Evolutionary conservation across 208 protist genomes (phyloP), one percentile per base, ranked within the genome.

Genomic region (Wallacemonas sp.): DNA sequence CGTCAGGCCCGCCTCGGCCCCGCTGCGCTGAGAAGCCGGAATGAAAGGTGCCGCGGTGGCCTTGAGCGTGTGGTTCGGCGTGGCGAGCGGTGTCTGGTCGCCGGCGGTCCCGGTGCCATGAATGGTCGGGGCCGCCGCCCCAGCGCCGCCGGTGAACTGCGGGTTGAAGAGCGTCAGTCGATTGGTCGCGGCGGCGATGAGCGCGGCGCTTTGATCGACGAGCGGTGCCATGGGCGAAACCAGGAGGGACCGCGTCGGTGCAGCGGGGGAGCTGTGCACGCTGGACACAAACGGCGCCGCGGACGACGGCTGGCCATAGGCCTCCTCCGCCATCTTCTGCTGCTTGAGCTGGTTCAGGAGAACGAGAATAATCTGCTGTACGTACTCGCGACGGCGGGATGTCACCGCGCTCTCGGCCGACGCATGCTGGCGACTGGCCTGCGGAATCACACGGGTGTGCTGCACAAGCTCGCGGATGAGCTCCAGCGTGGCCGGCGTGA

Each of bases 311-410:
- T 52, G 61, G 16, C 10, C 4, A 0, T 63, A 55, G 3, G 48
- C 67, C 61, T 82, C 74, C 52, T 84, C 77, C n/a, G 55, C 48
- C 23, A 76, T 22, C 67, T 87, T 86, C 65, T 87, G 61, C 68
- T 85, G 70, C 62, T 70, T 71, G 25, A 90, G 48, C 29, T 83
- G 74, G 50, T 86, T 87, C 26, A 90, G 71, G 25, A 90, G 61
- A 8, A 84, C 72, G 39, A 90, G 65, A 41, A 90, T 75, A 48
- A 87, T 66, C 61, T 90, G 84, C 76, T 87, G 80, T 22, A 74
- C 77, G 70, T 86, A 90, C 64, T 79, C 74, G 33, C 80, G 79
- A 12, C 83, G 79, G 8, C 74, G 68, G 16, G 69, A 57, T 18
- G 65, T 67, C 12, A 33, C 73, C 44, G 52, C 22, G 20, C 36